Conservation (phyloP, 805 yeast genomes). For the Hanseniaspora opuntiae region DNA sequence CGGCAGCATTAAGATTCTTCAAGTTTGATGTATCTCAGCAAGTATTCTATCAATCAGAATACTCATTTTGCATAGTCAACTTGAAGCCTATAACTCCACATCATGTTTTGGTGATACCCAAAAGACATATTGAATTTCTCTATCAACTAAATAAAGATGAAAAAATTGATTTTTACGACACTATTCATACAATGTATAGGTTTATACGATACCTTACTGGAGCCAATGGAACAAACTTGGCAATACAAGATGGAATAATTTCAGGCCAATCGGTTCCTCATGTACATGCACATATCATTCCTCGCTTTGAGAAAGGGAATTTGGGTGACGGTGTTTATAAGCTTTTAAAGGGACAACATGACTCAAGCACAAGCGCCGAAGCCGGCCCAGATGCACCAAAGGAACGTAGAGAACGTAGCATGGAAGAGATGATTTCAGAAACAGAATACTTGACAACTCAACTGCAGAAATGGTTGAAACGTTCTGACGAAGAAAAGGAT, state of each 20-base stretch:
- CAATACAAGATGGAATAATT: conserved; percentile 92
- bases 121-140: conserved; percentile 45
- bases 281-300: conserved; percentile 85
- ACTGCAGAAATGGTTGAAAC: conserved; percentile 23
- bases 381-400: conserved; percentile 23
- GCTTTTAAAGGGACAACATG: conserved; percentile 46
- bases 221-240: conserved; percentile 76
- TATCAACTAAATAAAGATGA: conserved; percentile 63
- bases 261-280: conserved; percentile 97
- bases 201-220: conserved; percentile 54
- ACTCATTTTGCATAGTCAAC: conserved; percentile 77
- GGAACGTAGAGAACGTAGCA: conserved; percentile 41
- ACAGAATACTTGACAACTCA: conserved; percentile 41
- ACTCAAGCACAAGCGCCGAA: conserved; percentile 21
- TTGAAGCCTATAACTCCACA: conserved; percentile 88
- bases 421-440: conserved; percentile 58
- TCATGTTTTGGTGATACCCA: conserved; percentile 78
- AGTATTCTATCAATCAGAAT: conserved; percentile 35
- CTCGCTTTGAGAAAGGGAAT: conserved; percentile 48
- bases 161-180: conserved; percentile 58
- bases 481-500: background rate
- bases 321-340: conserved; percentile 63
- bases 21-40: conserved; percentile 26
- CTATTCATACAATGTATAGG: conserved; percentile 56
- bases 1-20: conserved; percentile 19